These are phyloP conservation scores for Aspergillus fumigatiaffinis DNA, from an alignment of 2,329 filamentous ascomycete species.

Conservation along the genomic window DNA sequence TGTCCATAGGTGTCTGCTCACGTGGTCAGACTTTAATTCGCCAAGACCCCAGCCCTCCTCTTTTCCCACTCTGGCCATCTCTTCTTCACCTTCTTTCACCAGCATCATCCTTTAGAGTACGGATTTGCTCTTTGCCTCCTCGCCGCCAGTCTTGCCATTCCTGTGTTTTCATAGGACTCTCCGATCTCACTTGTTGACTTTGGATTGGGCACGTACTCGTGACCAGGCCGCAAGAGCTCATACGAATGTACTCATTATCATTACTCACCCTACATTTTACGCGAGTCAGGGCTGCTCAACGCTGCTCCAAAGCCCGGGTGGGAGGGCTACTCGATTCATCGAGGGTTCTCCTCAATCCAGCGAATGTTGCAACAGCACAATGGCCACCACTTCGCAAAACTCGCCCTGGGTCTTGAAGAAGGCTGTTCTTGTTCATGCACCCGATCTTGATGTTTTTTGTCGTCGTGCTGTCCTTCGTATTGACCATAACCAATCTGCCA, in stretches of 20 bases:
- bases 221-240: constrained; percentile 14
- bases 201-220: constrained; percentile 16
- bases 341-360: constrained; percentile 12
- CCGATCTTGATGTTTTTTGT: constrained; percentile 10
- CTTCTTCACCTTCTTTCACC: background rate
- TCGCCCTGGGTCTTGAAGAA: constrained; percentile 13
- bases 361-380: constrained; percentile 11
- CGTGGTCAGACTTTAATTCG: no score
- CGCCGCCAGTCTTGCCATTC: constrained; percentile 20
- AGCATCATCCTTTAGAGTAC: constrained; percentile 5
- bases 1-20: no score
- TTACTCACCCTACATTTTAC: constrained; percentile 5
- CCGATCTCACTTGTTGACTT: constrained; percentile 15
- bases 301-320: constrained; percentile 18
- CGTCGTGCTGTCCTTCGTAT: constrained; percentile 14
- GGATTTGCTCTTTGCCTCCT: constrained; percentile 15
- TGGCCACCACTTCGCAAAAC: constrained; percentile 11
- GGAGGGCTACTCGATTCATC: constrained; percentile 21
- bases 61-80: background rate
- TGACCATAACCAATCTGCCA: constrained; percentile 11
- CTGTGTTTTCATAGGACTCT: constrained; percentile 21
- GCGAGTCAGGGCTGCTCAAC: constrained; percentile 22
- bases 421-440: constrained; percentile 13
- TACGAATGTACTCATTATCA: constrained; percentile 11
- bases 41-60: no score